phyloP scores from a whole-genome alignment of 2,329 filamentous ascomycete genomes.

The Calonectria pseudoreteaudii region DNA sequence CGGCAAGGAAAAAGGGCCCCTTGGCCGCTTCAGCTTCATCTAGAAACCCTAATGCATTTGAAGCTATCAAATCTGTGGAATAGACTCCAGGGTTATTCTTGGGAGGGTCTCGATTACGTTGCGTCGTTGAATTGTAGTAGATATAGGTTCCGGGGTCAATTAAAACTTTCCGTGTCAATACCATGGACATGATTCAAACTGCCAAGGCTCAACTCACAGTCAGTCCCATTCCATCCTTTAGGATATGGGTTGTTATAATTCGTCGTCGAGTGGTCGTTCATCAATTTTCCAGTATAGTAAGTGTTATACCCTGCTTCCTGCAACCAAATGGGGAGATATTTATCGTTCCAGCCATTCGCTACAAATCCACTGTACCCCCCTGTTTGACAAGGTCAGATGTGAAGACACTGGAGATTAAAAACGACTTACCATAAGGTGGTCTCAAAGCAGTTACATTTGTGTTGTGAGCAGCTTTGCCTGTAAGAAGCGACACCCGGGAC shows the following conservation, averaged over 20 bases:
- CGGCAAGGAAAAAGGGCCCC: neutral
- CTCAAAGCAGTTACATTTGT: neutral
- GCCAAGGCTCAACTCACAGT: neutral
- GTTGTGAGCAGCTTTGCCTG: neutral
- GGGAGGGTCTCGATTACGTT: slow-evolving; percentile 65
- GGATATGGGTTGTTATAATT: neutral
- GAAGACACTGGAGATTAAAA: neutral
- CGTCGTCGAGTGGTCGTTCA: neutral
- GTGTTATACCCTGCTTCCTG: neutral
- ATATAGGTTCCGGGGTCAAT: slow-evolving; percentile 66
- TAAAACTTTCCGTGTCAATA: neutral
- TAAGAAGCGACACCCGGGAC: neutral
- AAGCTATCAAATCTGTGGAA: slow-evolving; percentile 63
- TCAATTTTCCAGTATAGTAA: neutral
- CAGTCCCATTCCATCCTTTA: neutral
- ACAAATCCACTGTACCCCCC: neutral
- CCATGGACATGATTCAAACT: neutral
- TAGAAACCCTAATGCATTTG: slow-evolving; percentile 58
- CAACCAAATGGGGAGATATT: neutral
- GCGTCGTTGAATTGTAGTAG: slow-evolving; percentile 74
- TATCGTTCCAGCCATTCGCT: neutral
- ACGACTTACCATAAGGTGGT: neutral
- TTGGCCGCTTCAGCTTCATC: neutral
- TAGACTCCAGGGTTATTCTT: slow-evolving; percentile 61
- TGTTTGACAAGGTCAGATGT: neutral